Conservation (phyloP, 768 basidiomycete species). For the Xerocomus spinulosus region DNA sequence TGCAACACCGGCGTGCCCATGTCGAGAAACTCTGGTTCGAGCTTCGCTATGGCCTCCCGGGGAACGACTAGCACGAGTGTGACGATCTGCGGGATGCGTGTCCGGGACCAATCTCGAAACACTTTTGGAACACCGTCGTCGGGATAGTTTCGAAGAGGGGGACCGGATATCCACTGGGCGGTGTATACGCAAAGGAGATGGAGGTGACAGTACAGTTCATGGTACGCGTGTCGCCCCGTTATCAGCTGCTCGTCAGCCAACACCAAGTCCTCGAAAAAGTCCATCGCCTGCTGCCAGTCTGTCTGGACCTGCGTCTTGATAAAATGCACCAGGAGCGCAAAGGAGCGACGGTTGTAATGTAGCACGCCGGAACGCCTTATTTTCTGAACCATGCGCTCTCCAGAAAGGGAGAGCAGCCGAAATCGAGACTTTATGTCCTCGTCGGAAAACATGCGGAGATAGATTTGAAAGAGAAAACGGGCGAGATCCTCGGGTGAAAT, state of each 20-base stretch:
- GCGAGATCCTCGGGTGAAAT: constrained; percentile 20
- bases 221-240: constrained; percentile 31
- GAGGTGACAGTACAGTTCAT: constrained; percentile 44
- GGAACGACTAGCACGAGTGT: constrained; percentile 34
- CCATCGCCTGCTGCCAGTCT: constrained; percentile 43
- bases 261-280: constrained; percentile 22
- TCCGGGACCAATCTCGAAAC: constrained; percentile 28
- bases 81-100: constrained; percentile 26
- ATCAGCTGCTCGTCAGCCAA: constrained; percentile 10
- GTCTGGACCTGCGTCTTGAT: constrained; percentile 34
- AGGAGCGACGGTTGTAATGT: constrained; percentile 47
- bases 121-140: not conserved
- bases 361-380: constrained; percentile 17
- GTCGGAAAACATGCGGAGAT: constrained; percentile 26
- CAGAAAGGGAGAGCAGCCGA: not conserved
- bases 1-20: constrained; percentile 16
- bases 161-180: not conserved
- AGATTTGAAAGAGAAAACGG: constrained; percentile 18
- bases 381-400: not conserved
- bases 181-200: constrained; percentile 39
- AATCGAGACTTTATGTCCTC: constrained; percentile 13
- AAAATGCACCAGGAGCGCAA: constrained; percentile 41
- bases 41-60: constrained; percentile 13
- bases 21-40: constrained; percentile 3
- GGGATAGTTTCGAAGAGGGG: not conserved